A percentile compares a stretch with the other conserved stretches of the same genome.
Conservation (phyloP, 108 stramenopile species). For the Nitzschia palea region DNA sequence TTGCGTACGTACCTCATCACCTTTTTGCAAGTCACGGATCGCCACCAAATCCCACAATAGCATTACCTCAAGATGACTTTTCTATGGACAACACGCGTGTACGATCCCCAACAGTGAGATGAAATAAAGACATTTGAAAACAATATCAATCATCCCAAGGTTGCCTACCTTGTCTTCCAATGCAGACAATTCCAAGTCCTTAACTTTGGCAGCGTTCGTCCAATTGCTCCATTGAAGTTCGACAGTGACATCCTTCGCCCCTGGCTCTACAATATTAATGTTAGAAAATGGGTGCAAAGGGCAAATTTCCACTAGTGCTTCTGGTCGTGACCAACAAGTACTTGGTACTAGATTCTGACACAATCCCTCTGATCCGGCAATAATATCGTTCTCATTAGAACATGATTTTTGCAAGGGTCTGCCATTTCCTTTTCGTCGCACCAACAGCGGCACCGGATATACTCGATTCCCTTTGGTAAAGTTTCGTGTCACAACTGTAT, state of each 20-base stretch:
- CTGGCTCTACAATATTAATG: neutral
- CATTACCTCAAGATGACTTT: neutral
- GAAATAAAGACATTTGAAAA: neutral
- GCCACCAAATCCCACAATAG: constrained; percentile 8
- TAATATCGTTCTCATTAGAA: no score
- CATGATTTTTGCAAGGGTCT: no score
- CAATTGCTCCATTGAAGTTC: constrained; percentile 6
- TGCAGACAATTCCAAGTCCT: neutral
- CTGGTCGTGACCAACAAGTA: constrained; percentile 1
- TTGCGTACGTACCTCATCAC: constrained; percentile 6
- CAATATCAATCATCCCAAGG: neutral
- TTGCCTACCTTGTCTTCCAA: neutral
- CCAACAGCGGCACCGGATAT: neutral
- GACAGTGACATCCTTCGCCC: neutral
- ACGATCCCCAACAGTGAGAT: neutral
- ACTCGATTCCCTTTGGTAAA: constrained; percentile 2
- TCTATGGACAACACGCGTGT: neutral
- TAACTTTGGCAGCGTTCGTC: neutral
- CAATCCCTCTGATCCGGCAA: neutral
- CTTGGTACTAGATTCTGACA: neutral
- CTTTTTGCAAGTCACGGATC: constrained; percentile 1
- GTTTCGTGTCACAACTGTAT: neutral
- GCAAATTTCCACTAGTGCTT: neutral
- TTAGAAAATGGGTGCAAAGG: neutral
- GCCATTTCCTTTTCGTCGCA: neutral